phyloP scores from a whole-genome alignment of 2,329 filamentous ascomycete genomes.

The Colletotrichum godetiae region DNA sequence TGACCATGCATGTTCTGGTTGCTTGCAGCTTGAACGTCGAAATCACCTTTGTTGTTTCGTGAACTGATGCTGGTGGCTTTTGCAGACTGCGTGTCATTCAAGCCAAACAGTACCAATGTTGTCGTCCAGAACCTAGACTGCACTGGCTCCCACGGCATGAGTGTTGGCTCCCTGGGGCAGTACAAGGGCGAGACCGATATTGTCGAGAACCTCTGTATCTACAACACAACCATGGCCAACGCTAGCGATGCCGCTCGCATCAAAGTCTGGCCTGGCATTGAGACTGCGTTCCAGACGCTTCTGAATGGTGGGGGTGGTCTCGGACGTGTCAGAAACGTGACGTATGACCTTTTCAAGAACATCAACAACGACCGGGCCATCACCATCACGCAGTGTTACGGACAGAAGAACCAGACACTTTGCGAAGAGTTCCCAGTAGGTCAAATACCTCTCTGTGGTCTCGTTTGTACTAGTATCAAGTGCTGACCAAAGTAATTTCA shows the following conservation, averaged over 20 bases:
- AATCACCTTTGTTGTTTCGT: background rate
- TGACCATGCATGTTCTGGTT: too few species aligned
- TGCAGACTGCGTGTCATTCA: conserved; percentile 75
- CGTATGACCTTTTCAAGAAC: conserved; percentile 68
- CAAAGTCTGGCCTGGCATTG: conserved; percentile 72
- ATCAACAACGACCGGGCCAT: conserved; percentile 71
- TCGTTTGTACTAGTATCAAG: background rate
- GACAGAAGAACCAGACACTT: conserved; percentile 44
- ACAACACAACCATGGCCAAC: conserved; percentile 69
- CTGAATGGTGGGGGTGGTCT: conserved; percentile 71
- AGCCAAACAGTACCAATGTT: conserved; percentile 77
- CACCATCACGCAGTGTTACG: conserved; percentile 72
- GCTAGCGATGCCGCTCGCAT: conserved; percentile 75
- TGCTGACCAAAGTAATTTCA: background rate
- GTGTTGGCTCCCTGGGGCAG: conserved; percentile 78
- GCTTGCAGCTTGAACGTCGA: background rate
- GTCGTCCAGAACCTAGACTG: conserved; percentile 75
- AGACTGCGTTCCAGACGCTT: conserved; percentile 63
- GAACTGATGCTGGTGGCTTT: background rate
- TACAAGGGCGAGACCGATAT: conserved; percentile 73
- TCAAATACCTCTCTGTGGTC: background rate
- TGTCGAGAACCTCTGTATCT: conserved; percentile 74
- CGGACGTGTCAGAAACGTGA: conserved; percentile 68
- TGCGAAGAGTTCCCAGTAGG: conserved; percentile 47
- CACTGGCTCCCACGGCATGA: conserved; percentile 78